Evolutionary conservation across 352 stramenopile species (phyloP), one percentile per base, ranked within the genome.

Genomic region (Phytophthora sansomeana): DNA sequence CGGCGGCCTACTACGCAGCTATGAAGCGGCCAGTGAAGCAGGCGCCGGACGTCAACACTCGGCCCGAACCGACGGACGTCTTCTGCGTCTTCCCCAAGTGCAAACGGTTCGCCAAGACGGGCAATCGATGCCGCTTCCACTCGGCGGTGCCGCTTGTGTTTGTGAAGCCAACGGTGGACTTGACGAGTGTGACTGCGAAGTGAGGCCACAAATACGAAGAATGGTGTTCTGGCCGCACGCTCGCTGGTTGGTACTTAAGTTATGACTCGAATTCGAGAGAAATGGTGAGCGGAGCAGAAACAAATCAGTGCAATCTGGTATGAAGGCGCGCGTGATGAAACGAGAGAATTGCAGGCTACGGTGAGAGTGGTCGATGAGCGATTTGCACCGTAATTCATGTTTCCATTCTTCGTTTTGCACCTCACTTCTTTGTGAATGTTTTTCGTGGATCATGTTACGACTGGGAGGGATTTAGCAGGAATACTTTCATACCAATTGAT

Each of bases 91-190:
- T 54, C 3, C 48, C 48, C 1, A 75, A 67, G 17, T 93, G 85
- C 50, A 66, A 28, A 55, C 75, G 76, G 21, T 93, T 75, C 33
- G 85, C 85, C 29, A 93, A 93, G 62, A 85, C 75, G 4, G 80
- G 78, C 35, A 72, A 83, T 30, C 67, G 51, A 39, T 93, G 85
- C 64, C 80, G 66, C 48, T 93, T 92, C 58, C 85, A 93, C 59
- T 80, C 82, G 19, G 33, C 54, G 0, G 36, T 44, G 28, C 62
- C 62, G 52, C 56, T 78, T 3, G 52, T 68, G 57, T 80, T 75
- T 57, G 36, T 67, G 30, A 61, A 55, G 13, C 32, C 49, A 9
- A n/a, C 26, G 8, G n/a, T 32, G 3, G 24, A 54, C 13, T 16
- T 39, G n/a, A 16, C 53, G 16, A 60, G 38, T 46, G 32, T 51